Percentiles rank a stretch among this genome's conserved stretches.
Conservation (phyloP, 108 stramenopile species). For the Stephanodiscus minutulus region DNA sequence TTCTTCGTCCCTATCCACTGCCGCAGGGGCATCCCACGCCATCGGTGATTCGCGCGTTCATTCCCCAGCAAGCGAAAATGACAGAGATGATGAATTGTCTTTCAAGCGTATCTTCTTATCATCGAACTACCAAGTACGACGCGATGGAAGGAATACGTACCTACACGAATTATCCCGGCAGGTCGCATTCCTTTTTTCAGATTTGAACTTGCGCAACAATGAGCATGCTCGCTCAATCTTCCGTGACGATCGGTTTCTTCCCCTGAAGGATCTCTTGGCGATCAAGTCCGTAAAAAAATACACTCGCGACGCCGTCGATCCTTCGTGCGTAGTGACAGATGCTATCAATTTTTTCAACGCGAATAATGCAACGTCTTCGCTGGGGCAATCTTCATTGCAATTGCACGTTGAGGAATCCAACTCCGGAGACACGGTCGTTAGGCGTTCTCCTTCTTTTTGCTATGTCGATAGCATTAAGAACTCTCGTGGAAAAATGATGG, state of each 20-base stretch:
- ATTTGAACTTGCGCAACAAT: slow-evolving; percentile 40
- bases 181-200: slow-evolving; percentile 44
- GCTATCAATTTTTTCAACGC: slow-evolving; percentile 10
- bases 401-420: background rate
- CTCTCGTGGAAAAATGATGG: slow-evolving; percentile 17
- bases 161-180: slow-evolving; percentile 14
- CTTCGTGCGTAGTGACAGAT: slow-evolving; percentile 3
- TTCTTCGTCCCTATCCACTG: background rate
- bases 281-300: slow-evolving; percentile 29
- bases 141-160: background rate
- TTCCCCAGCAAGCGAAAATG: background rate
- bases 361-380: background rate
- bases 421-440: slow-evolving; percentile 12
- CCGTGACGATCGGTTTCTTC: slow-evolving; percentile 25
- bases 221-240: slow-evolving; percentile 35
- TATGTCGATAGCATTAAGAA: slow-evolving; percentile 22
- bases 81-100: background rate
- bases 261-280: slow-evolving; percentile 19
- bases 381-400: background rate
- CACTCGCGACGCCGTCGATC: slow-evolving; percentile 8
- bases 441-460: slow-evolving; percentile 21
- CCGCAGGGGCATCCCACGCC: background rate
- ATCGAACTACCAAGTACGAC: background rate
- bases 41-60: background rate
- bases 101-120: background rate